Base-by-base conservation (phyloP, 2,329 filamentous ascomycete species). In the Talaromyces marneffei region DNA sequence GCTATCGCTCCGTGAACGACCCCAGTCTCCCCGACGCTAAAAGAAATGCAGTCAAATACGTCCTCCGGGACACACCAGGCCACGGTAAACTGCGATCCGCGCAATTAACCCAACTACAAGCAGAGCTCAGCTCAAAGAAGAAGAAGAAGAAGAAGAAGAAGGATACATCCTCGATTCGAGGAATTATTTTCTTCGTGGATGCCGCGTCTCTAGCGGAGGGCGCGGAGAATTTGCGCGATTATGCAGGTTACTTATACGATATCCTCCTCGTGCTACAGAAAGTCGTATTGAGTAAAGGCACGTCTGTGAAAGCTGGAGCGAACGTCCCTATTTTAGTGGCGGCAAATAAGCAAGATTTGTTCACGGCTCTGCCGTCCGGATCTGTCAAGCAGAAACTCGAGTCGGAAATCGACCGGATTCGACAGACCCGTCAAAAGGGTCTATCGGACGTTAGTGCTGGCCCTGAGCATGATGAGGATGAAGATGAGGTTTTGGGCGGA, bases 291-390 rank as follows among this genome's bases (percentile, higher is more conserved):
- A 76, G 76, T 23, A 76, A 74, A 64, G 69, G 63, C 65, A 81
- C 72, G 1, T 53, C 57, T 25, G 79, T 82, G 50, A 87, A 85
- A 67, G 80, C 79, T 0, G 82, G 84, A 0, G 77, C 80, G 23
- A 80, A 84, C 23, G 82, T 94, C 8, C 87, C 90, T 0, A 82
- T 99, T 7, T 82, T 99, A 37, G 80, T 99, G 35, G 92, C 92
- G 1, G 92, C 92, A 59, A 99, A 97, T 77, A 99, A 99, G 82
- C 84, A 92, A 72, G 94, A 99, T 74, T 82, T 99, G 0, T 99
- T 99, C 73, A 97, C 94, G 0, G 91, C 93, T 7, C 78, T 97
- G 57, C 94, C 94, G 0, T 85, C 90, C 0, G 82, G 84, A 5
- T 80, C 95, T 33, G 90, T 97, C 62, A 88, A 85, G 74, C 82